Conservation (phyloP, 495 filamentous ascomycete species). For the Chaetomidium leptoderma region DNA sequence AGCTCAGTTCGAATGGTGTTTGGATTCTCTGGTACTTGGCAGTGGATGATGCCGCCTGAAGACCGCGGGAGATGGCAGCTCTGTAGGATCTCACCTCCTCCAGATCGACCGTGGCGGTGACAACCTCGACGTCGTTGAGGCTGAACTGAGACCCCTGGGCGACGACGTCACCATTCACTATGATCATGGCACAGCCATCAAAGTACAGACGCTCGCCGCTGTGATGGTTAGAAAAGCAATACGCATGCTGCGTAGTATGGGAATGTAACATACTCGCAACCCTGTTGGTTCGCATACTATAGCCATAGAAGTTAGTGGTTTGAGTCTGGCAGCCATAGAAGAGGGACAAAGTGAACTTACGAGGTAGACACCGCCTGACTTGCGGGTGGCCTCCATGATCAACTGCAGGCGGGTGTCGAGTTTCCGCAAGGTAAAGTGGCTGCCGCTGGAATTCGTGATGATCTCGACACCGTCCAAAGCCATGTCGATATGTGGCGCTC, state of each 20-base stretch:
- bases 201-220: constrained; percentile 52
- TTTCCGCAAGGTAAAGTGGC: constrained; percentile 68
- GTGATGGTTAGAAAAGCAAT: too few species aligned
- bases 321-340: too few species aligned
- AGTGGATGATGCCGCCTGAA: constrained; percentile 50
- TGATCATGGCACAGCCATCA: constrained; percentile 75
- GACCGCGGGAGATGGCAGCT: constrained; percentile 47
- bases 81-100: constrained; percentile 65
- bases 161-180: constrained; percentile 64
- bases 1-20: constrained; percentile 36
- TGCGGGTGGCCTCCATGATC: constrained; percentile 70
- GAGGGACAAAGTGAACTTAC: too few species aligned
- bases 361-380: constrained; percentile 72
- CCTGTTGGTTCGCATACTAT: constrained; percentile 61
- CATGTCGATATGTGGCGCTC: constrained; percentile 51
- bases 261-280: too few species aligned
- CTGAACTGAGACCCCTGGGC: constrained; percentile 71
- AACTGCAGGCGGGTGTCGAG: constrained; percentile 68
- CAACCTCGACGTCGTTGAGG: constrained; percentile 77
- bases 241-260: too few species aligned
- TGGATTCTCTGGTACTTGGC: constrained; percentile 40
- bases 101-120: constrained; percentile 75
- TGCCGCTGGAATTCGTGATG: constrained; percentile 70
- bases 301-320: too few species aligned
- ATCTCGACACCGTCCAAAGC: constrained; percentile 64